Evolutionary conservation across 257 asterid species (phyloP).

Genomic region (Solanum acaule): DNA sequence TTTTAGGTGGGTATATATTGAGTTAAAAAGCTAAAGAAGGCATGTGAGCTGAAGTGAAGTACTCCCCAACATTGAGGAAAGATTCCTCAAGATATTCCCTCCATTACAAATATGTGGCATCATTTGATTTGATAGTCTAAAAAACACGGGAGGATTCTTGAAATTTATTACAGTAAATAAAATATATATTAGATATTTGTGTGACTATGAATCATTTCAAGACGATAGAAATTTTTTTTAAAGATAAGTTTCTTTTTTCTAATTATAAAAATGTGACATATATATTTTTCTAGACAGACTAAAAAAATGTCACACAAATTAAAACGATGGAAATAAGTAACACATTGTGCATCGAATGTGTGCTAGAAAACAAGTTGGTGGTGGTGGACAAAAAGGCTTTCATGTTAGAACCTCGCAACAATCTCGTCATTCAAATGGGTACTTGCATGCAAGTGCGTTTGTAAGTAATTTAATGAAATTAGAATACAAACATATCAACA

Average conservation of each 20-base stretch:
- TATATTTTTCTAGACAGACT: too few relatives aligned
- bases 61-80: constrained; percentile 23
- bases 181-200: too few relatives aligned
- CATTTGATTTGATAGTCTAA: too few relatives aligned
- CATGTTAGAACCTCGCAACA: background rate
- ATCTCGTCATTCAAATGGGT: background rate
- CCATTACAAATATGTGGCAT: background rate
- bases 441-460: background rate
- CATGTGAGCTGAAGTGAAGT: constrained; percentile 27
- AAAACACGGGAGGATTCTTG: too few relatives aligned
- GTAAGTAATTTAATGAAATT: background rate
- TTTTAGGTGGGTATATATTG: constrained; percentile 22
- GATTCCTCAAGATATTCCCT: constrained; percentile 25
- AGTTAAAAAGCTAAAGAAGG: constrained; percentile 17
- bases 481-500: background rate
- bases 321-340: too few relatives aligned
- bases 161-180: too few relatives aligned
- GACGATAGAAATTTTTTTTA: too few relatives aligned
- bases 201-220: too few relatives aligned
- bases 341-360: background rate
- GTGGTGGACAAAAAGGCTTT: background rate
- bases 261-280: too few relatives aligned
- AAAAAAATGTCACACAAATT: too few relatives aligned
- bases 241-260: too few relatives aligned
- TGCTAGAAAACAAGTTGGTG: background rate